These are phyloP conservation scores for Crassisporium funariophilum DNA, from an alignment of 768 basidiomycete genomes.

Conservation along the genomic window DNA sequence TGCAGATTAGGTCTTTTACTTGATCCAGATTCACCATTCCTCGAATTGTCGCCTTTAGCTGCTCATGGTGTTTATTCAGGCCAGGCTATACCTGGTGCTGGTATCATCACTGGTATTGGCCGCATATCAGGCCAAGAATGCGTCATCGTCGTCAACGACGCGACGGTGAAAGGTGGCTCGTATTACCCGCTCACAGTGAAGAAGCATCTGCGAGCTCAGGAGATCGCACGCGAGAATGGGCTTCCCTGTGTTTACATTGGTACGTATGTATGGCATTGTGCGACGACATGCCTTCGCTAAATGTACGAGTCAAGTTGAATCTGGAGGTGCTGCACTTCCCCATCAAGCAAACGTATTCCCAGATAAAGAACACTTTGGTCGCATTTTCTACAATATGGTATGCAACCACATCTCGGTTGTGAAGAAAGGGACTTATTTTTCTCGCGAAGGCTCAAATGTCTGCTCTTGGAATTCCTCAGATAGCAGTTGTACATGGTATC, in stretches of 20 bases:
- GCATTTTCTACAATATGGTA: slow-evolving; percentile 98
- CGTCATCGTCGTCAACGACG: slow-evolving; percentile 91
- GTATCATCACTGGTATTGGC: slow-evolving; percentile 86
- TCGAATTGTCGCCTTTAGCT: slow-evolving; percentile 85
- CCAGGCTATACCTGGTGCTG: slow-evolving; percentile 81
- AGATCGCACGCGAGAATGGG: slow-evolving; percentile 89
- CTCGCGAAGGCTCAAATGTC: slow-evolving; percentile 82
- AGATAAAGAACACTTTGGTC: slow-evolving; percentile 93
- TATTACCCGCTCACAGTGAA: slow-evolving; percentile 94
- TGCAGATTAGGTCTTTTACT: slow-evolving; percentile 70
- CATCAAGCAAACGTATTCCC: slow-evolving; percentile 95
- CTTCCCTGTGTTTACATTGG: slow-evolving; percentile 93
- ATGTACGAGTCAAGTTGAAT: slow-evolving; percentile 82
- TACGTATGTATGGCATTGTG: slow-evolving; percentile 35
- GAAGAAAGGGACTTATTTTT: background rate
- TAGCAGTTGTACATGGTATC: slow-evolving; percentile 92
- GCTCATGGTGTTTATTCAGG: slow-evolving; percentile 84
- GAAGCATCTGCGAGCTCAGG: slow-evolving; percentile 93
- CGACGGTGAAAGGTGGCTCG: slow-evolving; percentile 90
- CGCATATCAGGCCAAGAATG: slow-evolving; percentile 82
- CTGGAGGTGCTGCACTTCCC: slow-evolving; percentile 90
- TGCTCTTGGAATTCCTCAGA: slow-evolving; percentile 86
- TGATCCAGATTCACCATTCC: slow-evolving; percentile 86
- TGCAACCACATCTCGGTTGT: slow-evolving; percentile 11
- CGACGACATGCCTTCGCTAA: background rate